Conservation (phyloP, 495 filamentous ascomycete species). For the Neurospora sp. region DNA sequence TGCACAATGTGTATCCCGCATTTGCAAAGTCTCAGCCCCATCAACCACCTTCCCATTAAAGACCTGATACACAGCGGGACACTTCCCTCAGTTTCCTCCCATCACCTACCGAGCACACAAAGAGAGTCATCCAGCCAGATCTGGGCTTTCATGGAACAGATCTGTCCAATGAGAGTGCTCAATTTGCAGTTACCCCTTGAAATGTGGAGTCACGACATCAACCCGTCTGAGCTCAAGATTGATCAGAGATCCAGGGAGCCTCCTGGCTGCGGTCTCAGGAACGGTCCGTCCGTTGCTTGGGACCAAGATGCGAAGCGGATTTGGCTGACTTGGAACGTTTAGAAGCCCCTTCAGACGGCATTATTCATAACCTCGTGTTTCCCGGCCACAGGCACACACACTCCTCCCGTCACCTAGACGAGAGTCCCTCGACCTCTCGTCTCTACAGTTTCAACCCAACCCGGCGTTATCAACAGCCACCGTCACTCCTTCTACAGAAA, state of each 20-base stretch:
- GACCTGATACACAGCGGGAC: not conserved
- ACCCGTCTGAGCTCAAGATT: not conserved
- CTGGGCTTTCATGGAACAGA: not conserved
- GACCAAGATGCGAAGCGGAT: slow-evolving; percentile 1
- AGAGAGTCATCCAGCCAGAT: not conserved
- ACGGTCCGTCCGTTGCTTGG: not conserved
- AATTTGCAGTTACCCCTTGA: not conserved
- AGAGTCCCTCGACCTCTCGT: slow-evolving; percentile 21
- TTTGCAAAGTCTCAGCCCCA: not conserved
- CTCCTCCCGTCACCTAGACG: slow-evolving; percentile 21
- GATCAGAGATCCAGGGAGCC: not conserved
- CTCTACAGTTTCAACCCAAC: slow-evolving; percentile 15
- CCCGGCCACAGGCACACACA: slow-evolving; percentile 21
- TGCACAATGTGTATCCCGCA: not conserved
- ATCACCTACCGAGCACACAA: not conserved
- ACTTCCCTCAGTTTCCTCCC: not conserved
- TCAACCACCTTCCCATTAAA: not conserved
- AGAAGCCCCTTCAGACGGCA: slow-evolving; percentile 21
- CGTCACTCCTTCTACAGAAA: slow-evolving; percentile 36
- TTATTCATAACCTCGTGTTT: slow-evolving; percentile 26
- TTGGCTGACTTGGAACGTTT: slow-evolving; percentile 14
- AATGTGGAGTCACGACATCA: not conserved
- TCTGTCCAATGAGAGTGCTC: not conserved
- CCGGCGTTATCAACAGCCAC: slow-evolving; percentile 31
- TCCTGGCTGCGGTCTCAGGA: not conserved